A percentile compares a stretch with the other conserved stretches of the same genome.
Evolutionary conservation across 139 green algal species (phyloP).

Genomic region (Coelastrella sp.): DNA sequence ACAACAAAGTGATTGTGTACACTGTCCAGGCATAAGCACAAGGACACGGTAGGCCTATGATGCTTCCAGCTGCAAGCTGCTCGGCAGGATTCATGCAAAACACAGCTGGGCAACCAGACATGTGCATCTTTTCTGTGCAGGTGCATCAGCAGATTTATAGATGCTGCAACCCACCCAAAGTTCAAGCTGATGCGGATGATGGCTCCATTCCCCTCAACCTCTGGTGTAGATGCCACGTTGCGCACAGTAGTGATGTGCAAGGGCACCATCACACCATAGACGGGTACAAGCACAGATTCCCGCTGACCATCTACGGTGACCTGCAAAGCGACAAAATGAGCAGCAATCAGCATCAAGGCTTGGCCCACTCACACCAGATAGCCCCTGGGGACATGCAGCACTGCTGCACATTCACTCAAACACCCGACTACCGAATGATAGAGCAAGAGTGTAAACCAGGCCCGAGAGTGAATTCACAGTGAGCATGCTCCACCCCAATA

Average conservation of each 20-base stretch:
- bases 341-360: background rate
- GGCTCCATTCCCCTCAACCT: slow-evolving; percentile 80
- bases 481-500: background rate
- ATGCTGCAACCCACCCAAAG: slow-evolving; percentile 56
- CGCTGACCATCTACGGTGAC: slow-evolving; percentile 73
- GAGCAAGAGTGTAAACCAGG: too few species aligned
- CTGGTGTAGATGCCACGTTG: slow-evolving; percentile 78
- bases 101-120: background rate
- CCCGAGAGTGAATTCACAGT: too few species aligned
- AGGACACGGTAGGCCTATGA: background rate
- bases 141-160: background rate
- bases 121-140: background rate
- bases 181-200: slow-evolving; percentile 98
- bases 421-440: too few species aligned
- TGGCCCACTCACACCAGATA: too few species aligned
- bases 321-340: background rate
- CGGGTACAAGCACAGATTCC: slow-evolving; percentile 94
- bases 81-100: background rate
- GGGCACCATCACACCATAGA: slow-evolving; percentile 96
- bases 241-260: slow-evolving; percentile 98
- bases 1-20: background rate
- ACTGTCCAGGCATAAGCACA: background rate
- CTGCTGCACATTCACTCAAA: too few species aligned
- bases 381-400: too few species aligned
- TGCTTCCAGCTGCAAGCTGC: background rate